phyloP scores from a whole-genome alignment of 2,329 filamentous ascomycete species.

The Ophiostoma ips region DNA sequence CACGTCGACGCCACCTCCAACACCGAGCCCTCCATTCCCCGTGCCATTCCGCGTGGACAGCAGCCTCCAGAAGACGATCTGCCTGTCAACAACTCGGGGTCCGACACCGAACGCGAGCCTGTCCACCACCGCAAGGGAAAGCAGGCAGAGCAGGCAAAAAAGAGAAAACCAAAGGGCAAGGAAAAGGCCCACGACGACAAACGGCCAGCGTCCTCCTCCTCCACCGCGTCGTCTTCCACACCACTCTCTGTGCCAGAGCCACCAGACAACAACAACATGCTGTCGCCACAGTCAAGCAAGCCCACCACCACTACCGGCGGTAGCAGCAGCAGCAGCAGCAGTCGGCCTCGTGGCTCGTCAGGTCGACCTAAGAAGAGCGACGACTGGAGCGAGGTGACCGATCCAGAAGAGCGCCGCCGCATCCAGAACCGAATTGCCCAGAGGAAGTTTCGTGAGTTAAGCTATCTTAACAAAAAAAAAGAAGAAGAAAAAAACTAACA shows the following conservation, averaged over 20 bases:
- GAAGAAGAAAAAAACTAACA: not conserved
- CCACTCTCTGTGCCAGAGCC: slow-evolving; percentile 11
- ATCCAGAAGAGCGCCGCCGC: slow-evolving; percentile 56
- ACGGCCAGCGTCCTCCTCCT: not conserved
- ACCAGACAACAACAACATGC: slow-evolving; percentile 8
- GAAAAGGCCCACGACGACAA: not conserved
- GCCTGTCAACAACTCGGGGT: slow-evolving; percentile 17
- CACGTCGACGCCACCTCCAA: no score
- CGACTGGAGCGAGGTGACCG: slow-evolving; percentile 56
- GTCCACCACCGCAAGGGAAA: not conserved
- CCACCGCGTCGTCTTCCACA: not conserved
- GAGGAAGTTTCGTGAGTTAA: slow-evolving; percentile 53
- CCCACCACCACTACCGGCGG: slow-evolving; percentile 9
- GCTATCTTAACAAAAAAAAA: not conserved
- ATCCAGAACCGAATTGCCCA: slow-evolving; percentile 68
- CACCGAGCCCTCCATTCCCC: no score
- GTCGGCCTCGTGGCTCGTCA: slow-evolving; percentile 2
- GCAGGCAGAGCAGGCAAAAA: not conserved
- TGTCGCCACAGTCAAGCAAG: slow-evolving; percentile 12
- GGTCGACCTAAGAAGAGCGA: slow-evolving; percentile 37
- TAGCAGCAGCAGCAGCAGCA: no score
- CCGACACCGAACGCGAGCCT: slow-evolving; percentile 17
- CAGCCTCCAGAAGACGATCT: no score
- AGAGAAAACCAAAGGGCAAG: slow-evolving; percentile 1
- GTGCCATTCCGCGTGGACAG: no score